Evolutionary conservation across 1,284 basidiomycete species (phyloP), one percentile per base, ranked within the genome.

Genomic region (Pascua sp.): DNA sequence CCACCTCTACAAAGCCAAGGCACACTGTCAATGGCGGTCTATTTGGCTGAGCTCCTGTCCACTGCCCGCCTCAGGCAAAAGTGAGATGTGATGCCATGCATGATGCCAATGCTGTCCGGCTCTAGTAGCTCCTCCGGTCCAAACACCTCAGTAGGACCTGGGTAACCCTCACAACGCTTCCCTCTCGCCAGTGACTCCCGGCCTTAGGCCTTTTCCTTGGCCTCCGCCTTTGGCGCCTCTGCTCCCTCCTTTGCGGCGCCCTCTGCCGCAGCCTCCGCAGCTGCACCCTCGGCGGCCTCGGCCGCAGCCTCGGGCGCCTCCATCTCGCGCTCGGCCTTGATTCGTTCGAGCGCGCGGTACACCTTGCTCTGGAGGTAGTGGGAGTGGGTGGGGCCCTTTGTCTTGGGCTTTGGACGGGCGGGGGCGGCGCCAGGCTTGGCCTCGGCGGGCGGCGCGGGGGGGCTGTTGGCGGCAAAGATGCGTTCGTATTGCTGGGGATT

Each of bases 331-430:
- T 77, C 77, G 18, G 74, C 76, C 66, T 75, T 72, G 71, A 98
- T 87, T 77, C 96, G 86, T 79, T 98, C 93, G 58, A 88, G 84
- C 17, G 96, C 95, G 49, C 95, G 85, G 47, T 93, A 86, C 17
- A 99, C 90, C 80, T 99, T 99, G 56, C 91, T 94, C 75, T 97
- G 94, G 32, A 98, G 82, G 79, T 98, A 98, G 77, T 92, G 90
- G 40, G 89, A 91, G 75, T 91, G 70, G 50, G 71, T 69, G 17
- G 70, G 66, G 16, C 62, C 65, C 64, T 71, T 71, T 18, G 59
- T 41, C 55, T 55, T 60, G 38, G 49, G n/a, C 39, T 54, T 47
- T 42, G 51, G 46, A 18, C 53, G 42, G 43, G 52, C 41, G 44
- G 17, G n/a, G 51, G 49, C 44, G 24, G 32, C 8, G 43, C 39